These are phyloP conservation scores for Myrica gale DNA, from an alignment of 306 rosid species.

Conservation along the genomic window DNA sequence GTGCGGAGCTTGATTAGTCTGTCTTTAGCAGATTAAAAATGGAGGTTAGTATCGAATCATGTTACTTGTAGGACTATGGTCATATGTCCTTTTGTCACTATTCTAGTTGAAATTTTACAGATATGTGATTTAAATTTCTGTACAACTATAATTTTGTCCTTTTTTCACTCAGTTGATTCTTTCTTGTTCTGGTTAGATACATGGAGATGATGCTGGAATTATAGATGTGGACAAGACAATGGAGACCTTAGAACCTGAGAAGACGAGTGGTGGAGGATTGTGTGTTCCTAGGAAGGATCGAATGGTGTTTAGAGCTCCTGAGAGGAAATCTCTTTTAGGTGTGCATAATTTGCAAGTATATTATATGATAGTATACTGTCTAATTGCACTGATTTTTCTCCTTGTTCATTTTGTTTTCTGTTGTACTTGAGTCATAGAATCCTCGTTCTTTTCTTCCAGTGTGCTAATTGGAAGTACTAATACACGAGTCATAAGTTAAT, in stretches of 20 bases:
- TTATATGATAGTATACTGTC: neutral
- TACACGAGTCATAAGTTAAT: neutral
- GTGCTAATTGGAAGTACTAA: neutral
- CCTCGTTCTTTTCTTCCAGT: neutral
- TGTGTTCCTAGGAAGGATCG: slow-evolving; percentile 80
- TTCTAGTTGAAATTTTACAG: neutral
- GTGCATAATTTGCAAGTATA: slow-evolving; percentile 14
- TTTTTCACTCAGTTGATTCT: neutral
- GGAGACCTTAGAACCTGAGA: slow-evolving; percentile 61
- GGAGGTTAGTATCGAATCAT: slow-evolving; percentile 33
- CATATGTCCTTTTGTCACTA: neutral
- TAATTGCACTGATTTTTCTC: slow-evolving; percentile 7
- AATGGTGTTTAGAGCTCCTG: slow-evolving; percentile 58
- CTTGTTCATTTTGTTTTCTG: neutral
- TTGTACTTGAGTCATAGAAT: neutral
- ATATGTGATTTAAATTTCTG: neutral
- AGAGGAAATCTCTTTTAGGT: slow-evolving; percentile 79
- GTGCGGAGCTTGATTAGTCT: neutral
- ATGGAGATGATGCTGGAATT: slow-evolving; percentile 34
- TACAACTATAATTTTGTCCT: no score
- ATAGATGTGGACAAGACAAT: slow-evolving; percentile 62
- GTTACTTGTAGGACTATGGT: neutral
- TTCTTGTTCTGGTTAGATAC: slow-evolving; percentile 42
- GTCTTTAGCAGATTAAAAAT: neutral
- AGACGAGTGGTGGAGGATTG: slow-evolving; percentile 50